A percentile compares a stretch with the other conserved stretches of the same genome.
These are phyloP conservation scores for Thalia dealbata DNA, from an alignment of 176 grass and related monocot genomes.

Conservation along the genomic window DNA sequence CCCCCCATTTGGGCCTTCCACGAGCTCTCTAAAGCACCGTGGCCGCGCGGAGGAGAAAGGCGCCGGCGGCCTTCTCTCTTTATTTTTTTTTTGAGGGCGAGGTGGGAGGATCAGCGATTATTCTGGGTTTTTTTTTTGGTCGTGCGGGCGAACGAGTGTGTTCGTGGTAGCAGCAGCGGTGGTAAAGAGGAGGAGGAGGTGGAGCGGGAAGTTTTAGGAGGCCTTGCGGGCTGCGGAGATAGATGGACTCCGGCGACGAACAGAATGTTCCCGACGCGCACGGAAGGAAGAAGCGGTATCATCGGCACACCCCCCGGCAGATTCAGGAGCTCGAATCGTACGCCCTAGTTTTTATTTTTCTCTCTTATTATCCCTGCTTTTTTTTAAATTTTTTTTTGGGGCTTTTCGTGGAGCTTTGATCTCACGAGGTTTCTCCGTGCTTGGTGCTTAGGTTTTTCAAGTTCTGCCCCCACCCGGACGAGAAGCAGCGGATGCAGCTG, in stretches of 20 bases:
- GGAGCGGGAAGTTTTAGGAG: not conserved
- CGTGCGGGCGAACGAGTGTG: too few species aligned
- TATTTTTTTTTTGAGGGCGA: not conserved
- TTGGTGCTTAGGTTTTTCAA: slow-evolving; percentile 62
- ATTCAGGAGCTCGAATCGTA: slow-evolving; percentile 96
- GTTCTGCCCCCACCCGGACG: slow-evolving; percentile 84
- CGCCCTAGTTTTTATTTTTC: not conserved
- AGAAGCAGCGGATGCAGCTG: slow-evolving; percentile 76
- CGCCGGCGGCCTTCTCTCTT: too few species aligned
- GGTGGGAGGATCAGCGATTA: not conserved
- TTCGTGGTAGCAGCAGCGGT: not conserved
- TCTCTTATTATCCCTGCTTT: not conserved
- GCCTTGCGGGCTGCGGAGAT: not conserved
- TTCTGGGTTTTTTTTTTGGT: not conserved
- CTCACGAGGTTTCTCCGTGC: not conserved
- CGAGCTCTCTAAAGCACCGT: not conserved
- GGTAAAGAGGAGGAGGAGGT: too few species aligned
- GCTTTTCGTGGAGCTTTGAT: not conserved
- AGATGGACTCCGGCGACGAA: slow-evolving; percentile 79
- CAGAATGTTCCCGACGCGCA: slow-evolving; percentile 52
- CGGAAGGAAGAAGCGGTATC: slow-evolving; percentile 65
- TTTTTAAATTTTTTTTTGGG: too few species aligned
- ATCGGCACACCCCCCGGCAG: slow-evolving; percentile 91
- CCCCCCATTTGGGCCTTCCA: not conserved
- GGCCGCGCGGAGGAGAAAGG: not conserved